Conservation (phyloP, 2,329 filamentous ascomycete genomes). For the Penicillium frequentans region DNA sequence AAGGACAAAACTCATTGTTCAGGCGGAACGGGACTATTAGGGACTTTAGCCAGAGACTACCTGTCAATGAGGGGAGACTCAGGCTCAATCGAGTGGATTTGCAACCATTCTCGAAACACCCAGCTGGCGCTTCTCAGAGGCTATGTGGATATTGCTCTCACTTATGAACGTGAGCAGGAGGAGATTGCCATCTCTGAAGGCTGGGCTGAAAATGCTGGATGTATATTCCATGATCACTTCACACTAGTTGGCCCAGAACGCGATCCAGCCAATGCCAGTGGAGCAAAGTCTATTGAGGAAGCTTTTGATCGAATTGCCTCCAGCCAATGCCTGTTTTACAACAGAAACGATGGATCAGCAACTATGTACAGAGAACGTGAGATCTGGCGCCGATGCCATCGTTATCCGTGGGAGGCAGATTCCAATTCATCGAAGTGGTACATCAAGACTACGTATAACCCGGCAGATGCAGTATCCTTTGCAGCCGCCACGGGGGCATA, state of each 20-base stretch:
- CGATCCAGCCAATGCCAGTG: background rate
- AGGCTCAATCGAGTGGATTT: too few species aligned
- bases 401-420: background rate
- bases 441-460: background rate
- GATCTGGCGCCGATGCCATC: background rate
- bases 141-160: background rate
- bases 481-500: background rate
- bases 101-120: too few species aligned
- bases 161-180: background rate
- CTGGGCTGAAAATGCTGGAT: background rate
- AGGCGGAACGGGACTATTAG: too few species aligned
- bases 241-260: background rate
- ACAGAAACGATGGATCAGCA: background rate
- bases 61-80: too few species aligned
- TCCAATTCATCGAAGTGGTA: background rate
- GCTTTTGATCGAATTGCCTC: background rate
- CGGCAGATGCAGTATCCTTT: background rate
- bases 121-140: too few species aligned
- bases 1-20: too few species aligned
- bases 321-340: background rate
- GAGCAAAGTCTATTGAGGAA: background rate
- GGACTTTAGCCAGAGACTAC: too few species aligned
- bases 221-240: conserved; percentile 1
- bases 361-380: background rate
- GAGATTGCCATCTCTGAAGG: background rate